These are phyloP conservation scores for Xylaria intraflava DNA, from an alignment of 495 filamentous ascomycete genomes.

Conservation along the genomic window DNA sequence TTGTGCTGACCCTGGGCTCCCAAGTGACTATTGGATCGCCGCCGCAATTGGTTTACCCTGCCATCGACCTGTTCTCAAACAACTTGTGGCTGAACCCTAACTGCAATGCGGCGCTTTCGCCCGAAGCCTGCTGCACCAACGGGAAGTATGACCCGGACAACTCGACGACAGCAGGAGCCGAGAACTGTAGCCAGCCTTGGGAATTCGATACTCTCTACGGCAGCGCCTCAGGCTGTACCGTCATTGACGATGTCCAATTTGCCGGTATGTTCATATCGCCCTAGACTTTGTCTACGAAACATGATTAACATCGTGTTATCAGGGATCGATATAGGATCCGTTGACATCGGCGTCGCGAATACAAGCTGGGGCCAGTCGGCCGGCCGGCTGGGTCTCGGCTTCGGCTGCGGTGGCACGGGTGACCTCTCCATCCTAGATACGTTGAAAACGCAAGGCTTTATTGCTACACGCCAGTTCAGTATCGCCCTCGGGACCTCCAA, in stretches of 20 bases:
- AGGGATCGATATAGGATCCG: neutral
- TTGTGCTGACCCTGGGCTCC: neutral
- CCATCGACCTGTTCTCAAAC: slow-evolving; percentile 8
- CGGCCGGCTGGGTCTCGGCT: slow-evolving; percentile 8
- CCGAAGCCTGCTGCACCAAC: slow-evolving; percentile 2
- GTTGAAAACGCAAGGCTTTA: slow-evolving; percentile 1
- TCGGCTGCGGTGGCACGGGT: slow-evolving; percentile 1
- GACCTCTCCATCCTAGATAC: neutral
- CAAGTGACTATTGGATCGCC: slow-evolving; percentile 9
- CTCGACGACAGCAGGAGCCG: neutral
- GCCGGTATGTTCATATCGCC: slow-evolving; percentile 1
- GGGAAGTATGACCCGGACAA: slow-evolving; percentile 4
- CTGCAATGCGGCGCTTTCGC: neutral
- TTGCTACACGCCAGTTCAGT: slow-evolving; percentile 10
- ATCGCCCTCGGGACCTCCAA: slow-evolving; percentile 7
- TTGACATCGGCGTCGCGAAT: slow-evolving; percentile 6
- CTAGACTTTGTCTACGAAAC: no score
- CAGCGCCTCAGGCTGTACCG: slow-evolving; percentile 2
- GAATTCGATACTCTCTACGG: neutral
- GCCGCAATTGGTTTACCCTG: slow-evolving; percentile 1
- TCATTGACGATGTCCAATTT: slow-evolving; percentile 1
- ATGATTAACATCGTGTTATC: neutral
- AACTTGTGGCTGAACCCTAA: slow-evolving; percentile 9
- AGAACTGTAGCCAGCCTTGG: neutral
- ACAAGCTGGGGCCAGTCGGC: slow-evolving; percentile 2